phyloP scores from a whole-genome alignment of 495 filamentous ascomycete species.

The Sabuloglossum arenarium region DNA sequence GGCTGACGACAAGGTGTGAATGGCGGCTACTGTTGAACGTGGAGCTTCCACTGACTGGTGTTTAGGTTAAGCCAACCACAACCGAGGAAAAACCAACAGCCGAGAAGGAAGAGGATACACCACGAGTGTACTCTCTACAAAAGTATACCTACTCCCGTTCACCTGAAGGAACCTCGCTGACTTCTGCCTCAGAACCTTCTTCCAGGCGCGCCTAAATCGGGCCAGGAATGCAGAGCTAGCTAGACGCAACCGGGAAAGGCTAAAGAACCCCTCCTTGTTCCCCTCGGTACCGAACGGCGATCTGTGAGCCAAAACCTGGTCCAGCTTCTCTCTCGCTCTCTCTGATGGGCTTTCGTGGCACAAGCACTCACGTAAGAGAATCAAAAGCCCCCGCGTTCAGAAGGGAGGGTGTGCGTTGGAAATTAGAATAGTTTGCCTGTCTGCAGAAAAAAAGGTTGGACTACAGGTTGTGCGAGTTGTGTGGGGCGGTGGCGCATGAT shows the following conservation, averaged over 20 bases:
- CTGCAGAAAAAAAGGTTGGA: not conserved
- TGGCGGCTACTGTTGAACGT: not conserved
- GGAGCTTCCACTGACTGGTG: conserved; percentile 1
- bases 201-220: conserved; percentile 61
- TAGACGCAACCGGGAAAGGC: conserved; percentile 59
- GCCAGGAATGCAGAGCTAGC: conserved; percentile 61
- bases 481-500: not conserved
- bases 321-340: not conserved
- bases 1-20: conserved; percentile 25
- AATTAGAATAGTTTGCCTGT: not conserved
- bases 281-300: conserved; percentile 61
- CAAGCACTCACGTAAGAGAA: not conserved
- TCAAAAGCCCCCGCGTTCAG: not conserved
- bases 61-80: conserved; percentile 5
- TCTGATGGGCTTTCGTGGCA: not conserved
- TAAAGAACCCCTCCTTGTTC: conserved; percentile 60
- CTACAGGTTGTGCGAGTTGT: not conserved
- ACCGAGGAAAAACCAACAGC: conserved; percentile 15
- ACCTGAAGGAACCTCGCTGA: not conserved
- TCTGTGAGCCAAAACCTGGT: conserved; percentile 20
- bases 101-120: conserved; percentile 18
- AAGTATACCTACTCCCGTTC: conserved; percentile 33
- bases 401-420: not conserved
- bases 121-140: conserved; percentile 68
- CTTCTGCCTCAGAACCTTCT: conserved; percentile 46